Base-by-base conservation (phyloP, 331 rosid genomes). In the Quercus lobata region DNA sequence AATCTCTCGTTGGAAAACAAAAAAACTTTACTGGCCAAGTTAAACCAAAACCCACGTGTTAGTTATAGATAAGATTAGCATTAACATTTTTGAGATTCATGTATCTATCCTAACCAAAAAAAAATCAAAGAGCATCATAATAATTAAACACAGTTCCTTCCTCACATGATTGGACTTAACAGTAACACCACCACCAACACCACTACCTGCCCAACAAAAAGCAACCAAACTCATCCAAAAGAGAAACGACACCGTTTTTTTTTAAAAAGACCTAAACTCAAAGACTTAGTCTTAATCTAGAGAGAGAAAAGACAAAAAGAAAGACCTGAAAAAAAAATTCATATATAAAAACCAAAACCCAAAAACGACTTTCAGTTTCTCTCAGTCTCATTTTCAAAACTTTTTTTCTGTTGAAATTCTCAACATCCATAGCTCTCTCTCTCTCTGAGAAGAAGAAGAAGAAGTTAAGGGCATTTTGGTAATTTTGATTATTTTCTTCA, bases 391-490 rank as follows among this genome's bases (percentile, higher is more conserved):
- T 19, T 75, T 49, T 83, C 7, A 22, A 22, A 17, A 65, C 44
- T 6, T 30, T 41, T 41, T 41, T 6, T 30, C 46, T 66, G 16
- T 68, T 16, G 10, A 68, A 3, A 11, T 11, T 49, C 16, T 49
- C 14, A 49, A 9, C 7, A 25, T 68, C 17, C 27, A 0, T 9
- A 35, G 11, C 35, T 34, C 9, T 44, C 37, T 32, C 46, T 25
- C 15, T 44, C 37, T 32, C 17, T 3, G 1, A 30, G 18, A 17
- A 14, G 14, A 74, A 71, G 62, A 72, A 52, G 58, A 41, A 24
- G 16, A 34, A 86, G 52, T 32, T 44, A 62, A 80, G 97, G 89
- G 88, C 75, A 78, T 77, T 83, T 15, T 71, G 4, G 92, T 83
- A 72, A 80, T 85, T 81, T 65, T 21, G 37, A 5, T 4, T 19